Percentiles rank a stretch among this genome's conserved stretches.
phyloP scores from a whole-genome alignment of 768 basidiomycete genomes.

The Thelephora ganbajun region DNA sequence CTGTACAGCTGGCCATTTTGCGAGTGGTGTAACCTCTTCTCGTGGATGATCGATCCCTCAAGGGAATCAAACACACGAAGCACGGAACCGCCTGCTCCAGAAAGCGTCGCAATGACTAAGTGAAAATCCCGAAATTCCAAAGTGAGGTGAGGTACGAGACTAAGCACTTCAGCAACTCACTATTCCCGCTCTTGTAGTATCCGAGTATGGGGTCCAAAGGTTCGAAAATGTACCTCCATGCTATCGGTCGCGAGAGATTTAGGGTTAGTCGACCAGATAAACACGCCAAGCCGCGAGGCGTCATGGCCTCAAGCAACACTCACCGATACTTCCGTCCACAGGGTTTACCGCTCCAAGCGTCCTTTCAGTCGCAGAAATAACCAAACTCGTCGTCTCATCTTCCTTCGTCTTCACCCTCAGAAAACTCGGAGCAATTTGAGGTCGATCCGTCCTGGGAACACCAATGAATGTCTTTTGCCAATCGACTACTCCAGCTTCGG shows the following conservation, averaged over 20 bases:
- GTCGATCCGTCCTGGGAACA: conserved; percentile 42
- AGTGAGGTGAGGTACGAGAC: background rate
- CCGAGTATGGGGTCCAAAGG: conserved; percentile 49
- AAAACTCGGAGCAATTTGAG: conserved; percentile 45
- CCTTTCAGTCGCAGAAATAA: conserved; percentile 51
- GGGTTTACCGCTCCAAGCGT: conserved; percentile 53
- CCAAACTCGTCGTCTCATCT: conserved; percentile 25
- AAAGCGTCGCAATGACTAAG: conserved; percentile 56
- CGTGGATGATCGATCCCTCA: conserved; percentile 52
- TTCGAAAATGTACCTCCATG: conserved; percentile 75
- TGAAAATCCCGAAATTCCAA: conserved; percentile 1
- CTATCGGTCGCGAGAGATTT: conserved; percentile 21
- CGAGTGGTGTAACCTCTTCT: conserved; percentile 43
- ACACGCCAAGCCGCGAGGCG: no score
- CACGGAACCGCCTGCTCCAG: conserved; percentile 58
- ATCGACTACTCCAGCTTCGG: conserved; percentile 72
- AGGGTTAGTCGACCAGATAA: no score
- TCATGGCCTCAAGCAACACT: conserved; percentile 9
- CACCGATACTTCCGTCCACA: conserved; percentile 60
- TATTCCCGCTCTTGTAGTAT: conserved; percentile 41
- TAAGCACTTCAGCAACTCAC: conserved; percentile 25
- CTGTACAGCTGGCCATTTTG: conserved; percentile 30
- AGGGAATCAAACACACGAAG: conserved; percentile 52
- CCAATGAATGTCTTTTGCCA: conserved; percentile 78
- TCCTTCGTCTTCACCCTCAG: conserved; percentile 21